Evolutionary conservation across 2,329 filamentous ascomycete genomes (phyloP), one percentile per base, ranked within the genome.

Genomic region (Hymenoscyphus occultus): DNA sequence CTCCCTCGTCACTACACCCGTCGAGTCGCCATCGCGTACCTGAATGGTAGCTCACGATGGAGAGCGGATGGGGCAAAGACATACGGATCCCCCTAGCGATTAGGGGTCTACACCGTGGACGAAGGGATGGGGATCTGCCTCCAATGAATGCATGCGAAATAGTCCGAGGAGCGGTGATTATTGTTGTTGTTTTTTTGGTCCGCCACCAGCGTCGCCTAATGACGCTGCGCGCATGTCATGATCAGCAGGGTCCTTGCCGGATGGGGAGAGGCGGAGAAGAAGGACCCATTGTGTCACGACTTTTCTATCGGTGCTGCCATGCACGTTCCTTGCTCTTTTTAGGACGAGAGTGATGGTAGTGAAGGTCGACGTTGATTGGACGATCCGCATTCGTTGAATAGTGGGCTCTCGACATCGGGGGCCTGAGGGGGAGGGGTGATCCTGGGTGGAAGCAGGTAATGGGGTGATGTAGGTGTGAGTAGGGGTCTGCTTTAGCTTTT

Each of bases 201-300:
- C 48, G 48, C 48, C 48, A 54, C 48, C 45, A 22, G n/a, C 28
- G 45, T 51, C n/a, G 45, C 19, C 48, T 54, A 22, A 39, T 57
- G 56, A 57, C 56, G 56, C 56, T 39, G 2, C 1, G n/a, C 39
- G 10, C 59, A 60, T 39, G 57, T 60, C 59, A 60, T 60, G 59
- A 39, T 61, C 59, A 16, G 40, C 59, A 61, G 59, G 28, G 57
- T 59, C 57, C 40, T 42, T 19, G n/a, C 57, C 16, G 12, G 22
- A 57, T 14, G 28, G 14, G 22, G 2, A 12, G 7, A n/a, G 13
- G 13, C 5, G 56, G 13, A 39, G 1, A 13, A 5, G 31, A 28
- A 9, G 31, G 13, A 10, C 6, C 45, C 19, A 19, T 54, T 54
- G 48, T 54, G 45, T 22, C n/a, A 45, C 42, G 42, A 19, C 42